phyloP scores from a whole-genome alignment of 2,329 filamentous ascomycete species.

The Leptoxyphium fumago region DNA sequence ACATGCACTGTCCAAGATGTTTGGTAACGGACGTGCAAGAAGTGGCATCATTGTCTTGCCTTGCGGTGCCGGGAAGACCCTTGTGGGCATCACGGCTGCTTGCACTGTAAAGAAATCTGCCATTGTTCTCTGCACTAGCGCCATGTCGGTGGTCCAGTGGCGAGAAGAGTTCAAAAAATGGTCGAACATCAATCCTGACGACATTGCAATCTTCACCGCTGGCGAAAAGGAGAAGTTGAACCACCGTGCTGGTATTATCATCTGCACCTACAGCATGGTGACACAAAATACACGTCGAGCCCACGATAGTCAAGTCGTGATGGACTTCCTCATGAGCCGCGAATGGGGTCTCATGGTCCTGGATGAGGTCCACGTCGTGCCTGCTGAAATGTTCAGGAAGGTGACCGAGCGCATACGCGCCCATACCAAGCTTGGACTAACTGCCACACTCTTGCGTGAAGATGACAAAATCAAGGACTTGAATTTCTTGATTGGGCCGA shows the following conservation, averaged over 20 bases:
- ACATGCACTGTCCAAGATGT: conserved; percentile 97
- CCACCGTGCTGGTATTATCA: conserved; percentile 85
- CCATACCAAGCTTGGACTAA: conserved; percentile 87
- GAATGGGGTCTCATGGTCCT: conserved; percentile 98
- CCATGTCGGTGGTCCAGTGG: conserved; percentile 98
- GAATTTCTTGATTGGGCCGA: conserved; percentile 94
- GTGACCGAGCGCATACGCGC: conserved; percentile 88
- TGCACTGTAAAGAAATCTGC: conserved; percentile 96
- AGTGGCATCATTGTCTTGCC: conserved; percentile 95
- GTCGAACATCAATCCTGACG: conserved; percentile 93
- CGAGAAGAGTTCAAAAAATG: conserved; percentile 91
- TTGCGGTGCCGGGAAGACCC: conserved; percentile 90
- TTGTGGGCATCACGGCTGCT: conserved; percentile 95
- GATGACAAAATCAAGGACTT: conserved; percentile 97
- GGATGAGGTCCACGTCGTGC: conserved; percentile 96
- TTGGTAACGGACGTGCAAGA: conserved; percentile 91
- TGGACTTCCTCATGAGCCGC: conserved; percentile 75
- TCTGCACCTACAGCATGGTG: conserved; percentile 99
- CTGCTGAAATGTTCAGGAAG: conserved; percentile 87
- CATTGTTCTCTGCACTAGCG: conserved; percentile 89
- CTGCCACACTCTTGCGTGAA: conserved; percentile 83
- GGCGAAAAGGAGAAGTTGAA: conserved; percentile 79
- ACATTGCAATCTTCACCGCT: conserved; percentile 89
- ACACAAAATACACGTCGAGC: conserved; percentile 76
- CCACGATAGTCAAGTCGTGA: conserved; percentile 91